Base-by-base conservation (phyloP, 768 basidiomycete genomes). In the Pleurotus salmoneostramineus region DNA sequence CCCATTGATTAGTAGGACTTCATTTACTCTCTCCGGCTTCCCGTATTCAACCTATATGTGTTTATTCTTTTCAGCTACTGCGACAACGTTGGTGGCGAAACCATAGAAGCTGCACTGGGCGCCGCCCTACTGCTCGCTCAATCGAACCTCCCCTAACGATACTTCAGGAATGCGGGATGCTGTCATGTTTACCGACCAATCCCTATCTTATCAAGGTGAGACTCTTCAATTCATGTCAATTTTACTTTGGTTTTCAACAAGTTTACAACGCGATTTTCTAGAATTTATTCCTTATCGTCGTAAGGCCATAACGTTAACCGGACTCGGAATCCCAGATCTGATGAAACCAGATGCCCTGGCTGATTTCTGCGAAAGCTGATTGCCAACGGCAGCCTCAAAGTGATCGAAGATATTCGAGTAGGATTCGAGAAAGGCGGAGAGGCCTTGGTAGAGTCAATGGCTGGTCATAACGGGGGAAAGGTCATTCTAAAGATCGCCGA, bases 21-120 rank as follows among this genome's bases (percentile, higher is more conserved):
- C 45, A 27, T 7, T 51, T 8, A 11, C n/a, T 32, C 17, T 8
- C 31, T 48, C 47, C 31, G 17, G 11, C 17, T 32, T 10, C 17
- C 17, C 6, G 14, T 45, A 15, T n/a, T 27, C 21, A 27, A 27
- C 21, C 21, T 27, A 27, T 27, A 27, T 27, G 21, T 27, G 21
- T 27, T 27, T 27, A 11, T n/a, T 17, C 44, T 45, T 6, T 7
- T 12, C 15, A 59, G 63, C 17, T 66, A 61, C 45, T 68, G 70
- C 72, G 73, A 73, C 43, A 72, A 75, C 48, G 83, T 83, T 7
- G 82, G 82, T 0, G 83, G 83, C 5, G 75, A 78, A 60, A 74
- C 71, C 0, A 56, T 73, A 6, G 70, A 72, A 56, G 65, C 64
- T 10, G 70, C 69, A 12, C 59, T 75, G 40, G 66, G 74, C 2